phyloP scores from a whole-genome alignment of 139 green algal genomes.

The Chloropicon primus region DNA sequence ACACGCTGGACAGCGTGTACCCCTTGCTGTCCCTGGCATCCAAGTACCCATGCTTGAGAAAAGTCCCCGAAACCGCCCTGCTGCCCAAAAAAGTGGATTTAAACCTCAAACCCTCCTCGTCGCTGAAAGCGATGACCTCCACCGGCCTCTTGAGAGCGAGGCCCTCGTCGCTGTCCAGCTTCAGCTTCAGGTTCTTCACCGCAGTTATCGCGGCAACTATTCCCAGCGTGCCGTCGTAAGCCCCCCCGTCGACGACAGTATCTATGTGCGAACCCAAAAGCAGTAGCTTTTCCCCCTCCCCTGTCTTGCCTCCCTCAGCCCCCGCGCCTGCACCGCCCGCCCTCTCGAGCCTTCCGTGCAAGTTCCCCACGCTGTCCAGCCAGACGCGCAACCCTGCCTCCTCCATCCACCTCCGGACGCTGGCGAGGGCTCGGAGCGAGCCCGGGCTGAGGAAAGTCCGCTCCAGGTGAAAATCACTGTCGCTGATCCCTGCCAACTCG shows the following conservation, averaged over 20 bases:
- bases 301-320: background rate
- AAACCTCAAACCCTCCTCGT: constrained; percentile 88
- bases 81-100: constrained; percentile 81
- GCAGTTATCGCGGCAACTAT: constrained; percentile 65
- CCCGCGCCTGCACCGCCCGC: background rate
- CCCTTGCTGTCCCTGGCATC: constrained; percentile 31
- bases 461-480: constrained; percentile 33
- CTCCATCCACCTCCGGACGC: constrained; percentile 44
- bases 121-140: constrained; percentile 68
- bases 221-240: constrained; percentile 75
- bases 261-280: constrained; percentile 72
- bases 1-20: constrained; percentile 31
- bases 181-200: constrained; percentile 47
- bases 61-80: constrained; percentile 47
- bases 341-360: constrained; percentile 44
- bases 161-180: constrained; percentile 4
- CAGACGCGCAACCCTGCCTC: constrained; percentile 53
- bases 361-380: constrained; percentile 65
- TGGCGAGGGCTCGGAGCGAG: constrained; percentile 30
- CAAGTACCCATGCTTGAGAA: constrained; percentile 41
- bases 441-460: constrained; percentile 53
- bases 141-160: constrained; percentile 1
- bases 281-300: constrained; percentile 6
- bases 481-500: constrained; percentile 33
- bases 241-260: constrained; percentile 78